A percentile compares a stretch with the other conserved stretches of the same genome.
Evolutionary conservation across 202 grass and related monocot species (phyloP).

Genomic region (Thinopyrum obtusiflorum): DNA sequence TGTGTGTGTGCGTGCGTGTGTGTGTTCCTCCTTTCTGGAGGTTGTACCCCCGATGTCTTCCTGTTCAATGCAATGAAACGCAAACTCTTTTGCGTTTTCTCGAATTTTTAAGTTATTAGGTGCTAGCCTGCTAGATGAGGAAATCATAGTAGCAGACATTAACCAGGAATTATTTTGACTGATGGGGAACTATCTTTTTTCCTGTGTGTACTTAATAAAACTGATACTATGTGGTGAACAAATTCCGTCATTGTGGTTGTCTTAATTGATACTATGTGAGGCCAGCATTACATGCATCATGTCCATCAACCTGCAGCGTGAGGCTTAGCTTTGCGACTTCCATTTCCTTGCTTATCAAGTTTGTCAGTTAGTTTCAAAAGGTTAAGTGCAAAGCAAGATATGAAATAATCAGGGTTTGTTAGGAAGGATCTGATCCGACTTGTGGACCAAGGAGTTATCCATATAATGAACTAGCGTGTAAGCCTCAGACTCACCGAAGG

Average conservation of each 20-base stretch:
- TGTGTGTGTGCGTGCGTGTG: too few species aligned
- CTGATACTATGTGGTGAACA: not conserved
- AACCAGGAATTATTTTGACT: constrained; percentile 10
- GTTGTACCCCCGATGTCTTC: too few species aligned
- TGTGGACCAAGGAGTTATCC: not conserved
- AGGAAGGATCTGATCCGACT: not conserved
- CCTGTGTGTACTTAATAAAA: constrained; percentile 10
- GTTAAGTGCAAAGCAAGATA: not conserved
- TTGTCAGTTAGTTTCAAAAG: not conserved
- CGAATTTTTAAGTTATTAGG: constrained; percentile 1
- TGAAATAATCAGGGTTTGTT: not conserved
- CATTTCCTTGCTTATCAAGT: not conserved
- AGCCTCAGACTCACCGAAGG: not conserved
- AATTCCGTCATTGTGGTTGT: not conserved
- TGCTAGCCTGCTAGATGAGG: constrained; percentile 23
- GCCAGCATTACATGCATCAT: not conserved
- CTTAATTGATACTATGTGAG: not conserved
- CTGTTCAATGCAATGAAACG: too few species aligned
- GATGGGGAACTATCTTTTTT: constrained; percentile 3
- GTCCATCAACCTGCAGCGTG: not conserved
- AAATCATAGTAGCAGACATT: not conserved
- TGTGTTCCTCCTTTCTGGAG: too few species aligned
- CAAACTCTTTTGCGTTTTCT: too few species aligned
- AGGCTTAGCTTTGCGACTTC: not conserved
- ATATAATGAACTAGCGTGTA: not conserved